Evolutionary conservation across 2,329 filamentous ascomycete genomes (phyloP), one percentile per base, ranked within the genome.

Genomic region (Aspergillus luchuensis): DNA sequence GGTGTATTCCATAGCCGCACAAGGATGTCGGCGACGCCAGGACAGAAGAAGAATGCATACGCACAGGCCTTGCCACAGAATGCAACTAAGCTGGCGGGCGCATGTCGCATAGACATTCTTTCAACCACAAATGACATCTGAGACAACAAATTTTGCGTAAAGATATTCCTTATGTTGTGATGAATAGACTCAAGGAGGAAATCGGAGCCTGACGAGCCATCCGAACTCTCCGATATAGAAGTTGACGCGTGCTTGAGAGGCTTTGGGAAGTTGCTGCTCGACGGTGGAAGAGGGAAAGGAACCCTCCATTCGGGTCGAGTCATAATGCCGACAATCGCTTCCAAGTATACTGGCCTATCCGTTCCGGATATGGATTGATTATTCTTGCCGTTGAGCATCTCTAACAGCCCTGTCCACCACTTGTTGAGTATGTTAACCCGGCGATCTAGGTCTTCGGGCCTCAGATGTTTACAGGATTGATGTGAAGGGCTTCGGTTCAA

Each of bases 31-130:
- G 91, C 90, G 57, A 96, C 86, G 4, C 91, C 91, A 0, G 92
- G 91, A 28, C 91, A 93, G 70, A 96, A 97, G 78, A 94, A 95
- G 76, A 96, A 97, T 30, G 91, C 92, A 75, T 96, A 97, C 2
- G 93, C 92, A 71, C 91, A 94, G 4, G 92, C 91, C 76, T 95
- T 96, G 61, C 91, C 93, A 57, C 91, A 92, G 73, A 97, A 97
- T 30, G 90, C 89, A 60, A 97, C 91, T 60, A 92, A 75, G 67
- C 87, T 89, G 43, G 86, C 85, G 41, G 87, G 85, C 8, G 87
- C 86, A 69, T 92, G 89, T 52, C 91, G 86, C 69, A 91, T 81
- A 15, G 91, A 92, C 87, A 97, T 90, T 72, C 92, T 94, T 57
- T 95, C 91, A 6, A 96, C 89, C n/a, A 92, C 90, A 65, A 95